Conservation (phyloP, 2,329 filamentous ascomycete species). For the Chlorencoelia australis region DNA sequence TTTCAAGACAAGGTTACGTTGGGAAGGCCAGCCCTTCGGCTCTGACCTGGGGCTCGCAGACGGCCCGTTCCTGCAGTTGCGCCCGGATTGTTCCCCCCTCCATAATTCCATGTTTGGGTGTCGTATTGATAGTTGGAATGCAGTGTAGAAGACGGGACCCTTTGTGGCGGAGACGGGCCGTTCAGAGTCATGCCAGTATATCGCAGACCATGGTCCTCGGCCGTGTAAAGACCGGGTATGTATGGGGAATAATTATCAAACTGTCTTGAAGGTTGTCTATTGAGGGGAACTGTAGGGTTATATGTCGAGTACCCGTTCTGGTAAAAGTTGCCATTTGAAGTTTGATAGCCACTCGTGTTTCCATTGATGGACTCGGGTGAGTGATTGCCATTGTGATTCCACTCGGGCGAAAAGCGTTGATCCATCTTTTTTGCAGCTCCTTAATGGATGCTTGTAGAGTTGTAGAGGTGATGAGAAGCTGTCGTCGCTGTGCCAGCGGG, state of each 20-base stretch:
- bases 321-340: no score
- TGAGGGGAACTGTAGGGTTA: no score
- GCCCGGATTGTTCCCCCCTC: conserved; percentile 46
- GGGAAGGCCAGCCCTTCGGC: conserved; percentile 55
- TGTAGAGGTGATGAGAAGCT: no score
- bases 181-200: conserved; percentile 40
- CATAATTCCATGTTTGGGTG: conserved; percentile 72
- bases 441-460: no score
- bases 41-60: conserved; percentile 37
- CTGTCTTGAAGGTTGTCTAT: conserved; percentile 65
- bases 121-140: conserved; percentile 59
- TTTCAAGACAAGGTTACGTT: conserved; percentile 47
- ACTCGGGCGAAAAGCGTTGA: no score
- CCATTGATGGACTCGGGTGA: conserved; percentile 59
- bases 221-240: conserved; percentile 54
- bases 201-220: conserved; percentile 50
- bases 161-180: conserved; percentile 26
- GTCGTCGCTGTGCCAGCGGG: no score
- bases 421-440: no score
- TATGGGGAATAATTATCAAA: conserved; percentile 56
- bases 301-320: no score
- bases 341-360: no score
- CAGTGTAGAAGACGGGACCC: conserved; percentile 14
- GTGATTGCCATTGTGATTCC: no score
- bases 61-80: conserved; percentile 54